Conservation (phyloP, 1,284 basidiomycete species). For the Trametes versicolor region DNA sequence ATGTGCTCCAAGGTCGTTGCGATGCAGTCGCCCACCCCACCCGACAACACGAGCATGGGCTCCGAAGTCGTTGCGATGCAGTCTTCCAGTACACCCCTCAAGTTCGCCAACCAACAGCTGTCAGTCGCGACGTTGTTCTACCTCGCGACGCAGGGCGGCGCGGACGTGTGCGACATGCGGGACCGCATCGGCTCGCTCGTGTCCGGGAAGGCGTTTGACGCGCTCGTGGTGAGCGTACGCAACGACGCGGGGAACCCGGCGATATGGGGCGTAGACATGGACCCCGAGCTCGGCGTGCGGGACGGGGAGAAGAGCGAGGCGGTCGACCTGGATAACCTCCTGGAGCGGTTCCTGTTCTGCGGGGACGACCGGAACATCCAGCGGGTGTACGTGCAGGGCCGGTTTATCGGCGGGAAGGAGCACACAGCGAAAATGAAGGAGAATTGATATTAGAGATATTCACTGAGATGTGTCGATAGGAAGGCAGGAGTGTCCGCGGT, state of each 20-base stretch:
- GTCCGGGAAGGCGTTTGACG: slow-evolving; percentile 91
- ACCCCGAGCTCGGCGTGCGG: slow-evolving; percentile 43
- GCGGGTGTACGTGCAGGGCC: slow-evolving; percentile 87
- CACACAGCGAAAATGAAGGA: slow-evolving; percentile 18
- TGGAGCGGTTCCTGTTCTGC: slow-evolving; percentile 83
- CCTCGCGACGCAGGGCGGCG: slow-evolving; percentile 94
- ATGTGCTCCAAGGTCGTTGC: slow-evolving; percentile 83
- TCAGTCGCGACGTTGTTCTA: slow-evolving; percentile 84
- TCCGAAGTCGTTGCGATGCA: too few species aligned
- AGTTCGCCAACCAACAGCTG: slow-evolving; percentile 76
- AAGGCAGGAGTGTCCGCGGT: too few species aligned
- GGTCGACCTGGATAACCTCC: slow-evolving; percentile 55
- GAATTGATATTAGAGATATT: too few species aligned
- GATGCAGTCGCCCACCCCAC: slow-evolving; percentile 43
- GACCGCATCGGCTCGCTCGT: slow-evolving; percentile 80
- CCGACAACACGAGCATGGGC: slow-evolving; percentile 32
- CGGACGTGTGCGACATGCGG: slow-evolving; percentile 81
- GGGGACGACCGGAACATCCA: slow-evolving; percentile 92
- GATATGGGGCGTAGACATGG: slow-evolving; percentile 62
- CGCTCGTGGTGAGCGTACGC: slow-evolving; percentile 72
- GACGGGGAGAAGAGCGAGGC: slow-evolving; percentile 35
- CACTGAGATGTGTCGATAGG: too few species aligned
- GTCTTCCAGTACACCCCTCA: too few species aligned
- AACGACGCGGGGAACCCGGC: slow-evolving; percentile 65
- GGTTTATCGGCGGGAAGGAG: slow-evolving; percentile 76